Evolutionary conservation across 2,329 filamentous ascomycete species (phyloP), one percentile per base, ranked within the genome.

Genomic region (Botrytis cinerea): DNA sequence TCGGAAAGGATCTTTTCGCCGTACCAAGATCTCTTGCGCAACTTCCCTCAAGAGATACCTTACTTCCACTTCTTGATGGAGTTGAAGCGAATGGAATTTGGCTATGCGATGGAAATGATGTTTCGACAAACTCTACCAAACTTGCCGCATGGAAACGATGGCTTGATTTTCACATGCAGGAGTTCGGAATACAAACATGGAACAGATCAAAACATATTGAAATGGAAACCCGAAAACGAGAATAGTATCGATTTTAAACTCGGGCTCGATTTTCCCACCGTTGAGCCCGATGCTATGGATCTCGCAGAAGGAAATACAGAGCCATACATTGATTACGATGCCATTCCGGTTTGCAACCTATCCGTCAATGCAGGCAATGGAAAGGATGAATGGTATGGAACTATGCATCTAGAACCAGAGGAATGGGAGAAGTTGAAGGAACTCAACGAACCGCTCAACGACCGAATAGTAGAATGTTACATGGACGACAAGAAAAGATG

Each of bases 211-310:
- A 92, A 97, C 81, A 99, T 98, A 76, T 86, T 99, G 57, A 99
- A 99, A 83, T 99, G 96, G 96, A 99, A 99, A 83, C 94, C 95
- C 0, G 93, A 94, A 6, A 87, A 93, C 77, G 96, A 99, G 82
- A 99, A 99, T 84, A 97, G 94, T 0, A 90, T 99, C 78, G 96
- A 99, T 82, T 98, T 97, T 82, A 89, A 92, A 60, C 87, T 98
- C 78, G 89, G 88, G 70, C 87, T 99, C 61, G 86, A 88, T 20
- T 98, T 98, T 79, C 92, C 92, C 0, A 80, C 86, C 0, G 85
- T 92, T n/a, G 87, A 93, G 74, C 91, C 92, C 1, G 88, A 91
- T 79, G 87, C 89, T 22, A 83, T 86, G 25, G 92, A 96, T 78
- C 88, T 89, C 63, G 88, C 89, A 48, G 91, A 93, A 28, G 91